Base-by-base conservation (phyloP, 495 filamentous ascomycete species). In the Glutinoglossum americanum region DNA sequence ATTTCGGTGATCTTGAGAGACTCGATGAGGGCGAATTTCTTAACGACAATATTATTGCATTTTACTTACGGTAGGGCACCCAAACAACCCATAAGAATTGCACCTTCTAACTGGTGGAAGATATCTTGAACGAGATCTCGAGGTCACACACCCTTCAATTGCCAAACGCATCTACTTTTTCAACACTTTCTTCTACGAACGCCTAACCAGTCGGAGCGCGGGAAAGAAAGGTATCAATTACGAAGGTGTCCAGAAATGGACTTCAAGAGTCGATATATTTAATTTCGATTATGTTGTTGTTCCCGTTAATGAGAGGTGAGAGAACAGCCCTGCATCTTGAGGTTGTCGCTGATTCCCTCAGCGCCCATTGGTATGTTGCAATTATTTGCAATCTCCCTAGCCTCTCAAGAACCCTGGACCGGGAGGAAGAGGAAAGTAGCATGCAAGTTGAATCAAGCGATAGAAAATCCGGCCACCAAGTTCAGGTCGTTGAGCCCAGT, bases 21-120 rank as follows among this genome's bases (percentile, higher is more conserved):
- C 74, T 97, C 21, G 82, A 89, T 55, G 85, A 87, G 60, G 80
- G 80, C n/a, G 75, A 95, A 62, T 94, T 84, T 57, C 67, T 98
- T 19, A 98, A 98, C 62, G 92, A 98, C 69, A 94, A 87, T 64
- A 70, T 98, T 28, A 82, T 98, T 57, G 79, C 74, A 21, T 96
- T 95, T 65, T 93, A 90, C 62, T 74, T 95, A 37, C 79, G 79
- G 55, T 65, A 62, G 41, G 32, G 17, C 33, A 11, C 19, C 8
- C 35, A 23, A 37, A n/a, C 25, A 32, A 17, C 11, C 19, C 19
- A 27, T 48, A 51, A 39, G 56, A 3, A 25, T 59, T 25, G 30
- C 23, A 4, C 17, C 19, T 30, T 57, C 62, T 70, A 53, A 68
- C 63, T 10, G 28, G 37, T 53, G 11, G 11, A 33, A 60, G 59